phyloP scores from a whole-genome alignment of 306 rosid genomes.

The Quercus engelmannii region DNA sequence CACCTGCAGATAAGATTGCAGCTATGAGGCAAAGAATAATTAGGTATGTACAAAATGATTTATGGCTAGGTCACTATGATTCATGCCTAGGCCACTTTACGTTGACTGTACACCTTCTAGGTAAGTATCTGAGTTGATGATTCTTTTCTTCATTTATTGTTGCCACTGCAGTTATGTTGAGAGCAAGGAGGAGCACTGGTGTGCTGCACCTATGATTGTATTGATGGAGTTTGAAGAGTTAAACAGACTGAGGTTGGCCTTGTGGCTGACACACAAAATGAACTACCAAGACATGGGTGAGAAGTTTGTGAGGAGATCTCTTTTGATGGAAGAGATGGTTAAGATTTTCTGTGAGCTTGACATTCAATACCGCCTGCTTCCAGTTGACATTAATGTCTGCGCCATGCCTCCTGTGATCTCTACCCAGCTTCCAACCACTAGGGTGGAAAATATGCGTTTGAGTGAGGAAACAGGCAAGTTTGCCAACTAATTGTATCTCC shows the following conservation, averaged over 20 bases:
- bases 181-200: slow-evolving; percentile 84
- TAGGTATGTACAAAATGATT: slow-evolving; percentile 36
- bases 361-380: slow-evolving; percentile 67
- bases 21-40: slow-evolving; percentile 57
- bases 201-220: slow-evolving; percentile 57
- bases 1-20: slow-evolving; percentile 72
- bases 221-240: slow-evolving; percentile 53
- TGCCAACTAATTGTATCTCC: background rate
- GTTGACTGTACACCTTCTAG: no score
- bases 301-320: slow-evolving; percentile 57
- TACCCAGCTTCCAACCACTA: slow-evolving; percentile 47
- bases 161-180: slow-evolving; percentile 63
- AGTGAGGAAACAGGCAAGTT: slow-evolving; percentile 2
- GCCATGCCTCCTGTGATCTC: slow-evolving; percentile 49
- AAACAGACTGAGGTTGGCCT: slow-evolving; percentile 47
- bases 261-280: slow-evolving; percentile 77
- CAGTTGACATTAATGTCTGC: slow-evolving; percentile 58
- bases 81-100: background rate
- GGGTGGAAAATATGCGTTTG: slow-evolving; percentile 38
- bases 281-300: slow-evolving; percentile 88
- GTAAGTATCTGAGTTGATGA: background rate
- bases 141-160: background rate
- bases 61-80: background rate
- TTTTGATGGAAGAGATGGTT: slow-evolving; percentile 69
- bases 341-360: slow-evolving; percentile 74